phyloP scores from a whole-genome alignment of 2,329 filamentous ascomycete genomes.

The Pseudonectria foliicola region DNA sequence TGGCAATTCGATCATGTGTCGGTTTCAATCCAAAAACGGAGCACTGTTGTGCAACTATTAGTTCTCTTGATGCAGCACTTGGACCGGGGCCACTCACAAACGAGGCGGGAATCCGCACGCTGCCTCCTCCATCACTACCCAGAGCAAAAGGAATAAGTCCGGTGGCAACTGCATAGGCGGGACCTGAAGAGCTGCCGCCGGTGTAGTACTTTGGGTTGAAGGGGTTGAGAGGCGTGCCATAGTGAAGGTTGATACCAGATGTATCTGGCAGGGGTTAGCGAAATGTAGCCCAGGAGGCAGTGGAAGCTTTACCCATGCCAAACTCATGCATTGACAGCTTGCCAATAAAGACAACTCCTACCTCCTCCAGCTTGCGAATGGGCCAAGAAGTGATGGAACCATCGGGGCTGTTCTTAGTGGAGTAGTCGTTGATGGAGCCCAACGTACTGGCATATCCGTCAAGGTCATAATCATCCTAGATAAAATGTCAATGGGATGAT shows the following conservation, averaged over 20 bases:
- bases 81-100: too few species aligned
- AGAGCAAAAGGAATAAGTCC: conserved; percentile 66
- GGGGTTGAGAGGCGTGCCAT: conserved; percentile 70
- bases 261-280: conserved; percentile 45
- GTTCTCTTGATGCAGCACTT: too few species aligned
- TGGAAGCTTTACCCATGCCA: conserved; percentile 50
- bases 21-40: conserved; percentile 70
- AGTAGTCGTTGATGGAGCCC: conserved; percentile 56
- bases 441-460: conserved; percentile 64
- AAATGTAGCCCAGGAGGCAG: neutral
- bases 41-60: too few species aligned
- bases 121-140: conserved; percentile 67
- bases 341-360: conserved; percentile 64
- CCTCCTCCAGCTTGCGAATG: conserved; percentile 61
- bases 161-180: conserved; percentile 60
- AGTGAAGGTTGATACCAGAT: conserved; percentile 65
- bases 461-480: conserved; percentile 68
- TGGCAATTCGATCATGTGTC: conserved; percentile 59
- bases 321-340: conserved; percentile 74
- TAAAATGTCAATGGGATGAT: too few species aligned
- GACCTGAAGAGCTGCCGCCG: conserved; percentile 69
- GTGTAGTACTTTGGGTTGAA: conserved; percentile 68
- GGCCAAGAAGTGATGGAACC: conserved; percentile 55
- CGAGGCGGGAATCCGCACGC: conserved; percentile 63
- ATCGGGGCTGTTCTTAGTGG: conserved; percentile 32